phyloP scores from a whole-genome alignment of 2,329 filamentous ascomycete species.

The Aureobasidium sp. region DNA sequence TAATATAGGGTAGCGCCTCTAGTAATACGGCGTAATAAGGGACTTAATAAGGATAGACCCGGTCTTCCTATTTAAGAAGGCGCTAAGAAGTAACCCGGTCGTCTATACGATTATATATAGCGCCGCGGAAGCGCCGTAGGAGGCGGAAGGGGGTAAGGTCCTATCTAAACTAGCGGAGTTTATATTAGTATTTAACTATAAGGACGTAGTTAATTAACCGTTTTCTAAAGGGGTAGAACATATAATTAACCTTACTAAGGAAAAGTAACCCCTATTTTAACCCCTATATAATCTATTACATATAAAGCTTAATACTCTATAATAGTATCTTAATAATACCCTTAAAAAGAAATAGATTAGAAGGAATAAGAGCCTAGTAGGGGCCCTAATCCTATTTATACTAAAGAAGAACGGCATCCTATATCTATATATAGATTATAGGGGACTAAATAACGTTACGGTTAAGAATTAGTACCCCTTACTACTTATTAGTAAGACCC shows the following conservation, averaged over 20 bases:
- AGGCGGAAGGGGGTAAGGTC: background rate
- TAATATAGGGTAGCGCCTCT: background rate
- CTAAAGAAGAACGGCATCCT: conserved; percentile 20
- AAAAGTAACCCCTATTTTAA: background rate
- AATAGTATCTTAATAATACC: background rate
- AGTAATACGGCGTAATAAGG: background rate
- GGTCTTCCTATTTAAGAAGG: background rate
- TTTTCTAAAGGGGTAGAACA: background rate
- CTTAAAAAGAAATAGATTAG: background rate
- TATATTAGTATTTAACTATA: background rate
- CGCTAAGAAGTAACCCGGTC: background rate
- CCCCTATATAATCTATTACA: background rate
- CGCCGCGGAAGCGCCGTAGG: background rate
- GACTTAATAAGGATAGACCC: background rate
- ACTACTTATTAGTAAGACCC: conserved; percentile 23
- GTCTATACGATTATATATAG: background rate
- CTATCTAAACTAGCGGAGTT: background rate
- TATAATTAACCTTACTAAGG: background rate
- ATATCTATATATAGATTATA: conserved; percentile 28
- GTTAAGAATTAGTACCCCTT: conserved; percentile 28
- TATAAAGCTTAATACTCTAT: background rate
- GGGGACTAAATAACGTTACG: conserved; percentile 26
- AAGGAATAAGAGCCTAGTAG: background rate
- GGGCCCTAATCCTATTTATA: conserved; percentile 19
- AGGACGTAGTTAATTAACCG: background rate